These are phyloP conservation scores for Piper longum DNA, from an alignment of 164 flowering plant species.

Conservation along the genomic window DNA sequence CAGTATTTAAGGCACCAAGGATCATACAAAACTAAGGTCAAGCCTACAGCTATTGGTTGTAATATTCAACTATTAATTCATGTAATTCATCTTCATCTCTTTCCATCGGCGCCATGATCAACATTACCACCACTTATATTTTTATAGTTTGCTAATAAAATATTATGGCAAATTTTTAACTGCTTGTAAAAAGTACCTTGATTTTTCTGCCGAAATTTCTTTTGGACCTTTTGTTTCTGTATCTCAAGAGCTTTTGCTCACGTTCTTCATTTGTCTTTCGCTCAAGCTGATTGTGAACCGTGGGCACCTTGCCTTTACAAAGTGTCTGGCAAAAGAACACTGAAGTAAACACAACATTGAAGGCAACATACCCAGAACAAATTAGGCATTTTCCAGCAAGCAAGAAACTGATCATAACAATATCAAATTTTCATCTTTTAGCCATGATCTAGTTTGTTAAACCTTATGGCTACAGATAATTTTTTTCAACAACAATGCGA, in stretches of 20 bases:
- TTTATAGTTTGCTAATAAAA: too few species aligned
- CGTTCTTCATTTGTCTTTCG: slow-evolving; percentile 55
- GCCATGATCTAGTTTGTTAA: not conserved
- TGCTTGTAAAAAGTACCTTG: slow-evolving; percentile 37
- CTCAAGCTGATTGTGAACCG: slow-evolving; percentile 30
- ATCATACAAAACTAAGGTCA: too few species aligned
- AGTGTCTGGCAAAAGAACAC: slow-evolving; percentile 72
- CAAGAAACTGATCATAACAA: not conserved
- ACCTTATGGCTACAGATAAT: not conserved
- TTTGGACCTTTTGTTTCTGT: slow-evolving; percentile 78
- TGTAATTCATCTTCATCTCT: too few species aligned
- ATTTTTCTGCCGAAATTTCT: slow-evolving; percentile 92
- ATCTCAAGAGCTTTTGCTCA: slow-evolving; percentile 74
- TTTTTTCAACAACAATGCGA: not conserved
- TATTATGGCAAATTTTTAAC: not conserved
- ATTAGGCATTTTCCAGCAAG: too few species aligned
- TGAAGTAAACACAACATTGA: slow-evolving; percentile 41
- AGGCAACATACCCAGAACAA: slow-evolving; percentile 12
- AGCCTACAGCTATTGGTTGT: too few species aligned
- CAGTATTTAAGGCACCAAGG: too few species aligned
- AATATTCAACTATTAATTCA: too few species aligned
- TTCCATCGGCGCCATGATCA: too few species aligned
- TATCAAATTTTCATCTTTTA: not conserved
- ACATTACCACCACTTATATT: too few species aligned
- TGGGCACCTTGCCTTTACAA: slow-evolving; percentile 31